Conservation (phyloP, 306 rosid species). For the Castanopsis chinensis region DNA sequence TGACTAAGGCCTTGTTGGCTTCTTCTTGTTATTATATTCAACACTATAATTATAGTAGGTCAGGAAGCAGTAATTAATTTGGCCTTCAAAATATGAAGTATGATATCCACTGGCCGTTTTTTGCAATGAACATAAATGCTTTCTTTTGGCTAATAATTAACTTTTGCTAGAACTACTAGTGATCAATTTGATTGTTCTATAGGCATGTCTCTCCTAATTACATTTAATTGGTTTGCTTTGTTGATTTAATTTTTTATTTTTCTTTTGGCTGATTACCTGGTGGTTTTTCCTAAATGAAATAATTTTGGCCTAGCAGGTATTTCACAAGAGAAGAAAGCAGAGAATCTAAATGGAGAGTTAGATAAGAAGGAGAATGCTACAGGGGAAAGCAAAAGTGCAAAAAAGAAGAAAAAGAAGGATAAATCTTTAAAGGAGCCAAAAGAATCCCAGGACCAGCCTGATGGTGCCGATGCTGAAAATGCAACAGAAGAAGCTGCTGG, state of each 20-base stretch:
- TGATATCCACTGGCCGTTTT: no score
- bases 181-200: neutral
- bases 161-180: neutral
- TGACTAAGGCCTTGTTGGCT: no score
- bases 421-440: slow-evolving; percentile 58
- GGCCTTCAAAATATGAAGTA: no score
- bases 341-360: slow-evolving; percentile 31
- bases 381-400: slow-evolving; percentile 61
- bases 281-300: neutral
- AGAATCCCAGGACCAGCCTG: slow-evolving; percentile 51
- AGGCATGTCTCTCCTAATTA: neutral
- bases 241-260: slow-evolving; percentile 1
- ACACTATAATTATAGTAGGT: no score
- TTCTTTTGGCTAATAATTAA: no score
- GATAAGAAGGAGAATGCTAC: slow-evolving; percentile 52
- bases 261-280: neutral
- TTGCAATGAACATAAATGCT: no score
- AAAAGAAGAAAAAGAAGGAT: slow-evolving; percentile 81
- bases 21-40: no score
- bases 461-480: slow-evolving; percentile 29
- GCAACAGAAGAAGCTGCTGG: slow-evolving; percentile 36
- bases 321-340: slow-evolving; percentile 38
- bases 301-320: slow-evolving; percentile 19
- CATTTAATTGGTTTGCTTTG: neutral
- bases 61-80: no score